Conservation (phyloP, 2,329 filamentous ascomycete genomes). For the Chalaropsis ovoidea region DNA sequence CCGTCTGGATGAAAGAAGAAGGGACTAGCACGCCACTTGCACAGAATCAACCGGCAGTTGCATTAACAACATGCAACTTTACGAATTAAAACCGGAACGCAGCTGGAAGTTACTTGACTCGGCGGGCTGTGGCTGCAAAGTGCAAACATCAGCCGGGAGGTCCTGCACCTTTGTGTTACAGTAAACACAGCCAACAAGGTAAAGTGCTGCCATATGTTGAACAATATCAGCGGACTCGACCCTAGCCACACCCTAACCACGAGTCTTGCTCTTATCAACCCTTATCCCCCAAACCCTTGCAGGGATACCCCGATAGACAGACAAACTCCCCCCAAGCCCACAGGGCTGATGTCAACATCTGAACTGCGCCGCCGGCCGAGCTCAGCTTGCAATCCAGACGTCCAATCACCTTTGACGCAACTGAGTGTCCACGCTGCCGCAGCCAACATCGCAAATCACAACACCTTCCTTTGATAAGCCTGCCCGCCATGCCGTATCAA, state of each 20-base stretch:
- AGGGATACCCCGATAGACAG: background rate
- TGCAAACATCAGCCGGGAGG: too few species aligned
- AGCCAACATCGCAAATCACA: background rate
- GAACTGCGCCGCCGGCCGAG: background rate
- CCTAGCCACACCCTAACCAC: background rate
- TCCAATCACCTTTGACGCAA: background rate
- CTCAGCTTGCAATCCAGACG: background rate
- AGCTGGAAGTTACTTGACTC: background rate
- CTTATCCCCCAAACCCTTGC: background rate
- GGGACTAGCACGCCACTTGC: background rate
- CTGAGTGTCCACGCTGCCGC: background rate
- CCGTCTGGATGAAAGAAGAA: background rate
- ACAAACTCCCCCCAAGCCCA: background rate
- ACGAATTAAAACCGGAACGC: conserved; percentile 22
- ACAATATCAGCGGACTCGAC: background rate
- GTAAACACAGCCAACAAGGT: background rate
- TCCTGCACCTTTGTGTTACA: too few species aligned
- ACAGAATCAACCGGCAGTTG: background rate
- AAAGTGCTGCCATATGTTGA: background rate
- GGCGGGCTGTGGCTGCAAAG: too few species aligned
- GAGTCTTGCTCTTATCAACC: background rate
- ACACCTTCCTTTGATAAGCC: background rate
- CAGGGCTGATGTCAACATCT: background rate
- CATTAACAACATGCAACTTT: conserved; percentile 15
- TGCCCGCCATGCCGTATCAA: conserved; percentile 55